A percentile compares a stretch with the other conserved stretches of the same genome.
Conservation (phyloP, 148 eudicot species). For the Silene conica region DNA sequence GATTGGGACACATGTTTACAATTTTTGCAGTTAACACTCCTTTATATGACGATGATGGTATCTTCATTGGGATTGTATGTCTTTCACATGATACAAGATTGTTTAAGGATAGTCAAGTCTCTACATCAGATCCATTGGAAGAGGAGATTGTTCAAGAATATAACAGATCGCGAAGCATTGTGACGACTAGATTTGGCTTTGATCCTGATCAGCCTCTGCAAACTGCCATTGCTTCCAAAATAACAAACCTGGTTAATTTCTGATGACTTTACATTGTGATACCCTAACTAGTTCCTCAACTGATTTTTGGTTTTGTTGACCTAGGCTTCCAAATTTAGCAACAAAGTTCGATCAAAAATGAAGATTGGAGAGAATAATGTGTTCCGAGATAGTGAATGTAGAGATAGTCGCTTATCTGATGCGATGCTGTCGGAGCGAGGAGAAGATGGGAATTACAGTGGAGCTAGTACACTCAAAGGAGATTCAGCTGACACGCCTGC, state of each 20-base stretch:
- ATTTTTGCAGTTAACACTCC: constrained; percentile 57
- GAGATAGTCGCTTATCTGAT: constrained; percentile 48
- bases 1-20: constrained; percentile 47
- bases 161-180: too few species aligned
- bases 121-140: too few species aligned
- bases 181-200: constrained; percentile 63
- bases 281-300: neutral
- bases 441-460: neutral
- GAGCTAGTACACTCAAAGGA: constrained; percentile 34
- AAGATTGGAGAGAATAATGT: constrained; percentile 49
- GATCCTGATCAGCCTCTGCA: constrained; percentile 87
- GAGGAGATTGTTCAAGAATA: too few species aligned
- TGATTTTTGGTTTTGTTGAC: constrained; percentile 27
- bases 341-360: constrained; percentile 83
- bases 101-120: constrained; percentile 25
- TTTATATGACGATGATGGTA: constrained; percentile 70
- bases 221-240: constrained; percentile 69
- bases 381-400: constrained; percentile 58
- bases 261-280: constrained; percentile 1
- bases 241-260: constrained; percentile 63
- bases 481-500: constrained; percentile 46
- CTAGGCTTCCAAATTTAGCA: constrained; percentile 86
- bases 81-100: constrained; percentile 54
- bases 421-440: too few species aligned
- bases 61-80: constrained; percentile 63